phyloP scores from a whole-genome alignment of 495 filamentous ascomycete species.

The Podospora australis region DNA sequence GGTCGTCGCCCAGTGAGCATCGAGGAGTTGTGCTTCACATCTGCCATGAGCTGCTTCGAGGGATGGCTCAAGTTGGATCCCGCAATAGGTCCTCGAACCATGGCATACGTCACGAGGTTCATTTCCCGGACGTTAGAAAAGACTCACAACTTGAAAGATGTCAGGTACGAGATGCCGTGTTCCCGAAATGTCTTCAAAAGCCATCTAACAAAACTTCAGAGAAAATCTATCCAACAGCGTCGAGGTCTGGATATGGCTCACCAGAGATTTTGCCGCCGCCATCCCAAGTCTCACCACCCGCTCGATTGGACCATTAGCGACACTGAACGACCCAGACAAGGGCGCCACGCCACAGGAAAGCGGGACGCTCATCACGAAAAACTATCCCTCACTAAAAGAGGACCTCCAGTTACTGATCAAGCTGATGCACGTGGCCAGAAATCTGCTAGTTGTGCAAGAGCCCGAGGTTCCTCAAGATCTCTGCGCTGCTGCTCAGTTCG shows the following conservation, averaged over 20 bases:
- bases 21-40: slow-evolving; percentile 51
- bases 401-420: slow-evolving; percentile 82
- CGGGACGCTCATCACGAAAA: slow-evolving; percentile 70
- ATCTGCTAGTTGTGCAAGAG: slow-evolving; percentile 70
- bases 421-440: slow-evolving; percentile 75
- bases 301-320: slow-evolving; percentile 31
- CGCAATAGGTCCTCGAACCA: slow-evolving; percentile 42
- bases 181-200: slow-evolving; percentile 15
- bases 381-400: slow-evolving; percentile 66
- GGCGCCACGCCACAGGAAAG: slow-evolving; percentile 51
- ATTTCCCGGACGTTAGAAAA: slow-evolving; percentile 48
- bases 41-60: slow-evolving; percentile 47
- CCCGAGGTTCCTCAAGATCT: slow-evolving; percentile 75
- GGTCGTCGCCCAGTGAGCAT: slow-evolving; percentile 21
- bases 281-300: slow-evolving; percentile 32
- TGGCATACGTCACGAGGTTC: slow-evolving; percentile 42
- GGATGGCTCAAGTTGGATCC: slow-evolving; percentile 47
- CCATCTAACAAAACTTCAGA: slow-evolving; percentile 24
- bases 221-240: slow-evolving; percentile 51
- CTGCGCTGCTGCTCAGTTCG: slow-evolving; percentile 70
- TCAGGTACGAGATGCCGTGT: slow-evolving; percentile 31
- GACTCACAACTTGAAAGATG: slow-evolving; percentile 45
- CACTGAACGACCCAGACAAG: slow-evolving; percentile 35
- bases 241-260: slow-evolving; percentile 66
- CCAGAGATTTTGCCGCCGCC: slow-evolving; percentile 31